Conservation (phyloP, 2,329 filamentous ascomycete species). For the Cadophora luteo-olivacea region DNA sequence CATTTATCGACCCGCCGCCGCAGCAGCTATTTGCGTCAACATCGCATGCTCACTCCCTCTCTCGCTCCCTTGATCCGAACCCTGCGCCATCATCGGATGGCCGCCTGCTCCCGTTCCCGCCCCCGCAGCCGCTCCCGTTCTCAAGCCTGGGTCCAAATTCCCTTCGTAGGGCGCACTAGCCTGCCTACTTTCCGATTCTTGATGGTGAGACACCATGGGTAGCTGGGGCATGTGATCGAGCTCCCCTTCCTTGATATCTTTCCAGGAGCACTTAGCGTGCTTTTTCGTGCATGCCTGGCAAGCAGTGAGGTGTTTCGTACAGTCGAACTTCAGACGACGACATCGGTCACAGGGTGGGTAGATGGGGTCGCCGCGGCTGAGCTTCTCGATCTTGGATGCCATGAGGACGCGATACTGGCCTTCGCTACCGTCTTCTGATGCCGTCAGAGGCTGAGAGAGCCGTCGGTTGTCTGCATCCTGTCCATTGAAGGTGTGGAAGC, state of each 20-base stretch:
- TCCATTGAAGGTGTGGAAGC: slow-evolving; percentile 29
- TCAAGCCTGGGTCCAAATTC: slow-evolving; percentile 4
- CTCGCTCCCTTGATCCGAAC: slow-evolving; percentile 12
- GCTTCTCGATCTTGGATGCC: slow-evolving; percentile 75
- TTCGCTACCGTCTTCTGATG: slow-evolving; percentile 39
- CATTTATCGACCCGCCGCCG: slow-evolving; percentile 27
- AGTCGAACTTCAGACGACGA: slow-evolving; percentile 79
- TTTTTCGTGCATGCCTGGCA: slow-evolving; percentile 90
- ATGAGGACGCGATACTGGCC: slow-evolving; percentile 65
- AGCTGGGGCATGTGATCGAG: slow-evolving; percentile 29
- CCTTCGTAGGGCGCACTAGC: neutral
- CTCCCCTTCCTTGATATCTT: slow-evolving; percentile 78
- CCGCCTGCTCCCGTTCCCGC: neutral
- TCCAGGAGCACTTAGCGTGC: slow-evolving; percentile 88
- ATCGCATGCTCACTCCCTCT: slow-evolving; percentile 29
- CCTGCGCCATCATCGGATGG: slow-evolving; percentile 2
- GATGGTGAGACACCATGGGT: neutral
- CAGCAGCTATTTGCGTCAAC: slow-evolving; percentile 38
- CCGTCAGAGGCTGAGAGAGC: slow-evolving; percentile 33
- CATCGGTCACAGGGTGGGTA: slow-evolving; percentile 86
- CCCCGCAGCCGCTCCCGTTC: neutral
- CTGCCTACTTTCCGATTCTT: neutral
- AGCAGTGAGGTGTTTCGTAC: slow-evolving; percentile 84
- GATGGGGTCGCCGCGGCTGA: slow-evolving; percentile 76
- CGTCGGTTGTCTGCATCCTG: slow-evolving; percentile 39